Percentiles rank a stretch among this genome's conserved stretches.
Conservation (phyloP, 2,329 filamentous ascomycete genomes). For the Xylariales sp. region DNA sequence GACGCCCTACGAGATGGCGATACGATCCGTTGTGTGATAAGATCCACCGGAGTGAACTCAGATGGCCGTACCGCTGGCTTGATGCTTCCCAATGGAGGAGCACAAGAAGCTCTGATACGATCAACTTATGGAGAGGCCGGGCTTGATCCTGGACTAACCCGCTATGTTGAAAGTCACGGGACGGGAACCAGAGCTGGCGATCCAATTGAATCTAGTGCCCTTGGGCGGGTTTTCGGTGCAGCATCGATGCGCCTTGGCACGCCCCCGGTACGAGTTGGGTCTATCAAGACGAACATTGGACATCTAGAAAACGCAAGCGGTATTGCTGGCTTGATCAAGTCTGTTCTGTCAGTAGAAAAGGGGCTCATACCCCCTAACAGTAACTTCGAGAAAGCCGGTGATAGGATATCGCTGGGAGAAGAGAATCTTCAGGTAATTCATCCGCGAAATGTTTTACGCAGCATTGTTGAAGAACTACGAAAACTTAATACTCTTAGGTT, state of each 20-base stretch:
- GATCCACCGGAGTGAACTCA: background rate
- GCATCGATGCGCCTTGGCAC: background rate
- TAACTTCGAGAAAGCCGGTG: background rate
- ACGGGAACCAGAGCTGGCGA: slow-evolving; percentile 4
- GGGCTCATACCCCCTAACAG: background rate
- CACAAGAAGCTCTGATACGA: slow-evolving; percentile 30
- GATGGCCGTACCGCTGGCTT: slow-evolving; percentile 2
- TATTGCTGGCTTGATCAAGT: slow-evolving; percentile 1
- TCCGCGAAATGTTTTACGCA: too few relatives aligned
- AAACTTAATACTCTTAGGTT: too few relatives aligned
- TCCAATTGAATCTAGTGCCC: background rate
- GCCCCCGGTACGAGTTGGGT: background rate
- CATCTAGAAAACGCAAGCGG: slow-evolving; percentile 1
- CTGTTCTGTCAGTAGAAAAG: background rate
- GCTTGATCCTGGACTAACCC: slow-evolving; percentile 19
- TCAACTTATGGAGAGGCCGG: slow-evolving; percentile 30
- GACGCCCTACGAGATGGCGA: slow-evolving; percentile 11
- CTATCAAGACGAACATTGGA: slow-evolving; percentile 1
- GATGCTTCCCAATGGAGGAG: slow-evolving; percentile 10
- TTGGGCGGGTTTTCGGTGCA: background rate
- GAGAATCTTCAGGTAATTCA: too few relatives aligned
- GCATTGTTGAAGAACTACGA: too few relatives aligned
- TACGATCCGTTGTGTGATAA: slow-evolving; percentile 9
- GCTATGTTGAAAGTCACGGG: slow-evolving; percentile 10
- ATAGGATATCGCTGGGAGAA: background rate